A percentile compares a stretch with the other conserved stretches of the same genome.
These are phyloP conservation scores for Fusarium sacchari DNA, from an alignment of 2,329 filamentous ascomycete genomes.

Conservation along the genomic window DNA sequence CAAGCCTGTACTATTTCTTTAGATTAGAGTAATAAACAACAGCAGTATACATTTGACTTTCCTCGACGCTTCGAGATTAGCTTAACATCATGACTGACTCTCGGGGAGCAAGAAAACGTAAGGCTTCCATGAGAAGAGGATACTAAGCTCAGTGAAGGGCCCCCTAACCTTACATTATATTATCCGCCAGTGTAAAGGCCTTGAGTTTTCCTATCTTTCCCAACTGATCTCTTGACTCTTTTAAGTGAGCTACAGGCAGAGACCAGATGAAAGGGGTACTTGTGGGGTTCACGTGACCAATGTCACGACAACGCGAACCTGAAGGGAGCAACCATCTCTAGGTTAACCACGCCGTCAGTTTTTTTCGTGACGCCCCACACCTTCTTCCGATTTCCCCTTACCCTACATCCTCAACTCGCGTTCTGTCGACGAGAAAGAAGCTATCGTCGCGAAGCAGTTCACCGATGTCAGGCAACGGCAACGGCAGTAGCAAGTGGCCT, in stretches of 20 bases:
- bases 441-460: conserved; percentile 30
- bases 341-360: conserved; percentile 38
- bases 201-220: not conserved
- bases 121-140: not conserved
- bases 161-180: not conserved
- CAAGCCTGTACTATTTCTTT: conserved; percentile 21
- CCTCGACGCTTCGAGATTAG: not conserved
- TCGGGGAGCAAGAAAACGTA: not conserved
- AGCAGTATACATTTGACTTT: not conserved
- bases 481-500: conserved; percentile 46
- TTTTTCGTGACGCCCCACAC: conserved; percentile 46
- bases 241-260: too few relatives aligned
- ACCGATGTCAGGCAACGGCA: conserved; percentile 44
- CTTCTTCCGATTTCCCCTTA: conserved; percentile 35
- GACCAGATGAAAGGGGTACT: not conserved
- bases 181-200: not conserved
- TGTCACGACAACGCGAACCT: conserved; percentile 26
- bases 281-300: conserved; percentile 30
- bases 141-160: not conserved
- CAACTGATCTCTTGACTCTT: not conserved
- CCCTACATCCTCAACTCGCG: conserved; percentile 39
- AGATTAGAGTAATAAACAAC: conserved; percentile 9
- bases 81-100: not conserved
- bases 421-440: conserved; percentile 23
- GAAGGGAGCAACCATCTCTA: conserved; percentile 9